Base-by-base conservation (phyloP, 192 early-diverging fungal genomes). In the Haplosporangium gracile region DNA sequence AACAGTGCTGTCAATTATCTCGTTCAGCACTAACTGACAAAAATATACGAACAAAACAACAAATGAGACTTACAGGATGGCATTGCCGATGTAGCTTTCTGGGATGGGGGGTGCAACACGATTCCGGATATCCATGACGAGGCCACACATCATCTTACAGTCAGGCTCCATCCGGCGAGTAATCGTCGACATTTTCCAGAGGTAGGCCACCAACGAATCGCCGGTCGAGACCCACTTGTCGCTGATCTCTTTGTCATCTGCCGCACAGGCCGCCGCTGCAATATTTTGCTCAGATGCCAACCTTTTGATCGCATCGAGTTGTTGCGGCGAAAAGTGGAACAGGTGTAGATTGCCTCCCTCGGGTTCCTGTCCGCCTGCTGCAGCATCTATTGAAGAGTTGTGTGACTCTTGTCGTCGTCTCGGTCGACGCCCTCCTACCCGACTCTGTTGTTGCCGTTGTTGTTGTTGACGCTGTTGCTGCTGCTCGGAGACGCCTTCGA, bases 201-300 rank as follows among this genome's bases (percentile, higher is more conserved):
- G 51, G 42, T 86, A 86, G 7, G 84, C 84, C 45, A 86, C 81
- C 74, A 86, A 42, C 32, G 84, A 77, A 63, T 86, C 84, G 1
- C 84, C 84, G 1, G 84, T 86, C 60, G 84, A 86, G 34, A 86
- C 84, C 84, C 84, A 86, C 72, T 86, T 86, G 74, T 86, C 84
- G 40, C 79, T 86, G 34, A 86, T 86, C 72, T 86, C 84, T 53
- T 86, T 86, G 68, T 86, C 84, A 8, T 86, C 79, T 1, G 84
- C 84, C 26, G 84, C 84, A 78, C 84, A 86, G 32, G 84, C 84
- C 36, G 84, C 84, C 10, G 84, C 84, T 16, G 84, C 84, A 70
- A 86, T 86, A 10, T 86, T 86, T 53, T 86, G 84, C 29, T 86
- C 84, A 43, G 84, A 86, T 18, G 84, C 84, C 70, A 86, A 45